Conservation (phyloP, 2,329 filamentous ascomycete species). For the Microdochium paspali region DNA sequence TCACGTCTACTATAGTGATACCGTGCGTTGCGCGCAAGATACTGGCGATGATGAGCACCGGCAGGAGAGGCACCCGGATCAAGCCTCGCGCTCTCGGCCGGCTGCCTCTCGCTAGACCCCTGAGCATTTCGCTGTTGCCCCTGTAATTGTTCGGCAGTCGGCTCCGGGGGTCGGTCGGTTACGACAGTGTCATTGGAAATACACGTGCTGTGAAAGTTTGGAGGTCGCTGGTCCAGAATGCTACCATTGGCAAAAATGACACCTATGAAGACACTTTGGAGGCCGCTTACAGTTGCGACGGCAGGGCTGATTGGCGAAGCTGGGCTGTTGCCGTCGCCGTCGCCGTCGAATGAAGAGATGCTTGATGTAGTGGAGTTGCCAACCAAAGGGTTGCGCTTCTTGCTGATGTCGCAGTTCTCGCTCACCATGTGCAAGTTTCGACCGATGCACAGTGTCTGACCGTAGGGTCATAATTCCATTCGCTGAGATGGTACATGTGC, state of each 20-base stretch:
- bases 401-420: background rate
- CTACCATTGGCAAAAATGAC: background rate
- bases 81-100: no score
- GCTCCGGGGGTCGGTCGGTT: background rate
- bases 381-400: background rate
- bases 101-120: no score
- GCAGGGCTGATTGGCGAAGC: background rate
- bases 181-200: background rate
- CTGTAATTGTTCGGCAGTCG: no score
- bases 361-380: background rate
- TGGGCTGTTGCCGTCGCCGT: background rate
- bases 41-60: no score
- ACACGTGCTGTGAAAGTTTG: background rate
- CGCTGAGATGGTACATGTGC: background rate
- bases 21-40: no score
- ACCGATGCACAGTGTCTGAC: background rate
- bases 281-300: background rate
- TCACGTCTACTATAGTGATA: no score
- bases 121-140: no score
- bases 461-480: background rate
- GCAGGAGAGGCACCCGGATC: no score
- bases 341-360: background rate
- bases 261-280: background rate
- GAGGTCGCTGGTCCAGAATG: background rate
- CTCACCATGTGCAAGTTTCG: background rate